Conservation (phyloP, 129 eudicot genomes). For the Sambucus nigra region DNA sequence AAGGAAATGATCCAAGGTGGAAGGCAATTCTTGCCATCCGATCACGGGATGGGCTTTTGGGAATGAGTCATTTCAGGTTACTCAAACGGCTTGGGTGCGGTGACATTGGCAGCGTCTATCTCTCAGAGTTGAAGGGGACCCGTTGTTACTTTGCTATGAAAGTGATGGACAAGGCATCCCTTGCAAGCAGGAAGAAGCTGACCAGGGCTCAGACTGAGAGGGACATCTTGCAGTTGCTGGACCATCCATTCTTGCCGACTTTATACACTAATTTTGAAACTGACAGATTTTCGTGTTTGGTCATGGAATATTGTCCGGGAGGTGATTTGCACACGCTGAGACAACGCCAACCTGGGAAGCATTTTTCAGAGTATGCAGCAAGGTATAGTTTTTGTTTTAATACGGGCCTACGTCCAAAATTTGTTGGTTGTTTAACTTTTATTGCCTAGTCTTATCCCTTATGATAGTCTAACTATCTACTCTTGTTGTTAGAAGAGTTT, state of each 20-base stretch:
- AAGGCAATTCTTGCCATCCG: constrained; percentile 77
- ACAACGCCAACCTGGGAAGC: constrained; percentile 94
- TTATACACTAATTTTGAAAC: constrained; percentile 92
- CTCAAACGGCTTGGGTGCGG: constrained; percentile 74
- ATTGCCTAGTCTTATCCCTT: too few relatives aligned
- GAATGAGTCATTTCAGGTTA: constrained; percentile 83
- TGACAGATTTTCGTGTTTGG: constrained; percentile 78
- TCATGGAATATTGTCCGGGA: constrained; percentile 95
- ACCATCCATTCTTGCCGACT: constrained; percentile 92
- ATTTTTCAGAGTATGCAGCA: constrained; percentile 86
- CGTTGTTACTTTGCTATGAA: constrained; percentile 92
- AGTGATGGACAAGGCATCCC: constrained; percentile 88
- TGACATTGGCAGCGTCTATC: constrained; percentile 88
- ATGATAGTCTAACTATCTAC: too few relatives aligned
- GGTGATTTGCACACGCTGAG: constrained; percentile 88
- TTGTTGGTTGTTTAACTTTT: neutral
- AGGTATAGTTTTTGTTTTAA: constrained; percentile 30
- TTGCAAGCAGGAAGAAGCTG: constrained; percentile 77
- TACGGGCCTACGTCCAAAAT: neutral
- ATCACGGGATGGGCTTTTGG: constrained; percentile 69
- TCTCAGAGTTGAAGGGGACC: constrained; percentile 81
- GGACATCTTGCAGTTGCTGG: constrained; percentile 83
- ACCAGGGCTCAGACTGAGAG: constrained; percentile 87
- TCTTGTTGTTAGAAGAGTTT: too few relatives aligned
- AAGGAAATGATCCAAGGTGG: constrained; percentile 95